Evolutionary conservation across 164 flowering plant species (phyloP), one percentile per base, ranked within the genome.

Genomic region (Magnolia kwangsiensis): DNA sequence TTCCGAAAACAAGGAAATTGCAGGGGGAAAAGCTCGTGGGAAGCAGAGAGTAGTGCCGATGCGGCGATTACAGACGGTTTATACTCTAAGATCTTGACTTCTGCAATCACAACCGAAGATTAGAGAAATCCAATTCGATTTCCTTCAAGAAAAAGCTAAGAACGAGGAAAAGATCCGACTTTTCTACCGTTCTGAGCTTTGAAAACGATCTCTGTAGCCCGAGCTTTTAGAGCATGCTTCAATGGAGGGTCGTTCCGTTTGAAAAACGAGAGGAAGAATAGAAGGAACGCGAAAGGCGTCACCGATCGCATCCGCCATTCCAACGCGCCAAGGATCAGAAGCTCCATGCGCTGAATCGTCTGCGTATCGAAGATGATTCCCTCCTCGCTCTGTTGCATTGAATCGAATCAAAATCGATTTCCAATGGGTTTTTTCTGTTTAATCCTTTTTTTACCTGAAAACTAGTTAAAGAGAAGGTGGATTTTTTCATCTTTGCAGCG

Each of bases 231-330:
- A 50, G 83, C 84, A 45, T 81, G 80, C 59, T 7, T 51, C 13
- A 80, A 71, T 16, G 87, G 77, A 2, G 84, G 84, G 80, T 90
- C 87, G 58, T 83, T 72, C 69, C 85, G 85, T 18, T 79, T 76
- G 82, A 85, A 81, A n/a, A 84, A 51, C 1, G 91, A 80, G 58
- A 85, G 71, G 81, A 92, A 88, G 84, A 84, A 92, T 67, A 80
- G 19, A 20, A 87, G 3, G 77, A 92, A 92, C 24, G 88, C 83
- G 81, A 92, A 89, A 0, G 97, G 94, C 10, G 91, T 92, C 10
- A 90, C 81, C 18, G 97, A 89, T 0, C 94, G 88, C 94, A 92
- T 89, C 75, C 92, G 77, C 97, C 97, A 92, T 55, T 92, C 73
- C 8, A 92, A 84, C 71, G 88, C 86, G 4, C 87, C 88, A 59